Evolutionary conservation across 306 rosid genomes (phyloP).

Genomic region (Trifolium pratense): DNA sequence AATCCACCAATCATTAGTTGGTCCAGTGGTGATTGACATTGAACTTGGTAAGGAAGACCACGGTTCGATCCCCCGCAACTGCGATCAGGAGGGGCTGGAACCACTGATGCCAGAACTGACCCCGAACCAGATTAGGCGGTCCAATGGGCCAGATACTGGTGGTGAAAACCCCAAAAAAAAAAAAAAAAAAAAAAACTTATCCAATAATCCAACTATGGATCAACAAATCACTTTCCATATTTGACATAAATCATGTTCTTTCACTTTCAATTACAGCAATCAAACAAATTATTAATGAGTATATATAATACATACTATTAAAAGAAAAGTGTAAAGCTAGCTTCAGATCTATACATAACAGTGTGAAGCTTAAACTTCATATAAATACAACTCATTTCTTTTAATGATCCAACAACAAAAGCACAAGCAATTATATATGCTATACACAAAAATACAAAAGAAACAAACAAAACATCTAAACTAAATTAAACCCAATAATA

Average conservation of each 20-base stretch:
- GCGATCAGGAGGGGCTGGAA: too few species aligned
- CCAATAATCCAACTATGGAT: slow-evolving; percentile 25
- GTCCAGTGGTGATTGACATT: too few species aligned
- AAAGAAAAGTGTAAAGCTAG: slow-evolving; percentile 15
- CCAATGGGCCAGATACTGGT: too few species aligned
- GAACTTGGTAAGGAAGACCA: too few species aligned
- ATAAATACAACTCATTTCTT: neutral
- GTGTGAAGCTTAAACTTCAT: slow-evolving; percentile 31
- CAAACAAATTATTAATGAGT: slow-evolving; percentile 38
- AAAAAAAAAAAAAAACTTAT: too few species aligned
- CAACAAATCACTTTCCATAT: slow-evolving; percentile 33
- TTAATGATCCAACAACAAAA: slow-evolving; percentile 9
- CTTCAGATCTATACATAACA: slow-evolving; percentile 47
- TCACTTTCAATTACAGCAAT: slow-evolving; percentile 7
- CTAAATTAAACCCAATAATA: neutral
- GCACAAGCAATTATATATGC: slow-evolving; percentile 3
- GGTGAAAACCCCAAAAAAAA: too few species aligned
- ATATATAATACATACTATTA: neutral
- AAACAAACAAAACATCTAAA: neutral
- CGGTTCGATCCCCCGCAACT: too few species aligned
- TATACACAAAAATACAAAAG: neutral
- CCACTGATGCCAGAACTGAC: too few species aligned
- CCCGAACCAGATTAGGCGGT: too few species aligned
- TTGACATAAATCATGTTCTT: slow-evolving; percentile 20
- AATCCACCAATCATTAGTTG: too few species aligned